Base-by-base conservation (phyloP, 2,329 filamentous ascomycete genomes). In the Thermoascus crustaceus region DNA sequence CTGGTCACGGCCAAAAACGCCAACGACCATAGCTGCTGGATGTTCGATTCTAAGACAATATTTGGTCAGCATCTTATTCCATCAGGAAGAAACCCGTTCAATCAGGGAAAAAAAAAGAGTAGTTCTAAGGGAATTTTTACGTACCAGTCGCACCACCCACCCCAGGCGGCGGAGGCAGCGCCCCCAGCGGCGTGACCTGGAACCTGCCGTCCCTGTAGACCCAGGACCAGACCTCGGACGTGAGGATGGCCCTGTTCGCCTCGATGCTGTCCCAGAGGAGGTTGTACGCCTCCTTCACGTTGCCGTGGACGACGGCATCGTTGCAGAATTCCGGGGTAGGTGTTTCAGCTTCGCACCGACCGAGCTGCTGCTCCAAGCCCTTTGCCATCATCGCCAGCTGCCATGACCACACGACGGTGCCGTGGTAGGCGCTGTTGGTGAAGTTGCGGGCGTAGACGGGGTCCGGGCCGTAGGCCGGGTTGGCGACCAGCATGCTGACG, bases 361-460 rank as follows among this genome's bases (percentile, higher is more conserved):
- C 65, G 4, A 81, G 62, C 45, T 81, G 77, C 2, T 66, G 54
- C 37, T 76, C 69, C 0, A 82, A 53, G 0, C 78, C 77, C 7
- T 67, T 68, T 0, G 72, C 76, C 71, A 80, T 78, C 68, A 81
- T 78, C 0, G 75, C 69, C 3, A 80, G 58, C 36, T 75, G 76
- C 75, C 76, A 82, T 29, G 67, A 69, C 77, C 76, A 81, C 1
- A 82, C 63, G 0, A 82, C 76, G 0, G 76, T 78, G 0, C 76
- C 77, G 38, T 81, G 76, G 44, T 78, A 82, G 0, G 71, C 73
- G 3, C 63, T 61, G n/a, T 68, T 73, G 1, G 72, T 73, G 42
- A 71, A 81, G 34, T 72, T 71, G 0, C 53, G 57, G 0, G 68
- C 64, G 33, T 74, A 69, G 2, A 62, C 59, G 0, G 63, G 54